Evolutionary conservation across 2,329 filamentous ascomycete species (phyloP).

Genomic region (Harringtonia aguacate): DNA sequence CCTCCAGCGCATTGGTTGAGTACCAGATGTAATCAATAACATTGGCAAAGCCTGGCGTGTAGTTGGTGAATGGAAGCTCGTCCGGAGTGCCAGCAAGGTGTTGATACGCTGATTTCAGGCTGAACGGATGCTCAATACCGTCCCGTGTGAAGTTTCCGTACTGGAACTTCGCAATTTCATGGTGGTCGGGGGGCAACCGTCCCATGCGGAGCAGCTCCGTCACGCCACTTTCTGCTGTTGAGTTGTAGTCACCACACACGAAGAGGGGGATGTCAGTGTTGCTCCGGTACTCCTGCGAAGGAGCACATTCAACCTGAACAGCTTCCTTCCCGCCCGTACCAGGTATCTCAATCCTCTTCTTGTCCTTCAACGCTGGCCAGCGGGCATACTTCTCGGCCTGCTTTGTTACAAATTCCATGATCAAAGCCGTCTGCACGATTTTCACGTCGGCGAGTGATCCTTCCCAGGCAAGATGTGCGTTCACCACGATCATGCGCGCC

Average conservation of each 20-base stretch:
- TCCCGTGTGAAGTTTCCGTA: constrained; percentile 91
- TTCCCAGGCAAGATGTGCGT: constrained; percentile 94
- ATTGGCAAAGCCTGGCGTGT: constrained; percentile 84
- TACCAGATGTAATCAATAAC: constrained; percentile 99
- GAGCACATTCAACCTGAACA: constrained; percentile 54
- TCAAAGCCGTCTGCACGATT: constrained; percentile 85
- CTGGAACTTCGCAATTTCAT: constrained; percentile 67
- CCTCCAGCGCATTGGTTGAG: constrained; percentile 78
- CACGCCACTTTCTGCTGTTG: constrained; percentile 73
- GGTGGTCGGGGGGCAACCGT: constrained; percentile 64
- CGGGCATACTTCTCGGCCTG: constrained; percentile 77
- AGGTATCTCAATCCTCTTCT: constrained; percentile 45
- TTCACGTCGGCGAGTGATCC: constrained; percentile 87
- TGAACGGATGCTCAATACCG: constrained; percentile 92
- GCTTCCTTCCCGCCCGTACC: constrained; percentile 26
- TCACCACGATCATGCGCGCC: constrained; percentile 84
- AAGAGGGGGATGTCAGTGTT: constrained; percentile 83
- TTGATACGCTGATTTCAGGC: constrained; percentile 79
- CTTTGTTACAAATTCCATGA: constrained; percentile 87
- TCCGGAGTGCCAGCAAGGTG: constrained; percentile 72
- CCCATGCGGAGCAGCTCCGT: constrained; percentile 84
- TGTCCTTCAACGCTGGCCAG: constrained; percentile 72
- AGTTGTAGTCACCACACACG: constrained; percentile 95
- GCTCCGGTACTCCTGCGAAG: constrained; percentile 77
- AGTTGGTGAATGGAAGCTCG: constrained; percentile 90